Base-by-base conservation (phyloP, 208 protist genomes). In the Balamuthia mandrillaris region DNA sequence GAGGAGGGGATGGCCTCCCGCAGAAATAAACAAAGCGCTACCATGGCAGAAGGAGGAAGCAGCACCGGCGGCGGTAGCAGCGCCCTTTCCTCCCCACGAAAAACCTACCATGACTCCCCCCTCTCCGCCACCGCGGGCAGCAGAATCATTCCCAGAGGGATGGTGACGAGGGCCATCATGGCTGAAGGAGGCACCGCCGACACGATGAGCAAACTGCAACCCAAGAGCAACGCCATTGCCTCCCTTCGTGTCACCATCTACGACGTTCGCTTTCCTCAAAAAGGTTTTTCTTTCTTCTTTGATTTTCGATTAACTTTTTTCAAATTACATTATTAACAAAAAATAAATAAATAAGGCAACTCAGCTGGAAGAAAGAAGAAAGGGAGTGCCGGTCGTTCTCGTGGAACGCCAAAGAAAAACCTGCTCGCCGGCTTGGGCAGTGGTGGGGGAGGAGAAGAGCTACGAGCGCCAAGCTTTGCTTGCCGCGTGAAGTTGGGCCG, bases 231-330 rank as follows among this genome's bases (percentile, higher is more conserved):
- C 27, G 41, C 35, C 35, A 49, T 81, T 35, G 72, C 72, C 45
- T 81, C 72, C 44, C 72, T 81, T 39, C 44, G 72, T 24, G 72
- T 81, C 29, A 81, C 41, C 27, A 29, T 81, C 51, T 81, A 81
- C 21, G 72, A 81, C 16, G 47, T 81, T 37, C 21, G 35, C 31
- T 66, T 21, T 5, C 18, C 3, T 4, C 35, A 31, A 5, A 29
- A 66, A 5, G 14, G 42, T 37, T 66, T 63, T 9, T 35, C n/a
- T 12, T 29, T 24, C 54, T 5, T 21, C 54, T 21, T 24, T 9
- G 24, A 35, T 63, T 63, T 21, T 63, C 27, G 9, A 33, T 4
- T 70, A 49, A 3, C 45, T 58, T 79, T 27, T 58, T n/a, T 51
- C 4, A 24, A 33, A 33, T 18, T 1, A 5, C 41, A 14, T 21